Conservation (phyloP, 352 stramenopile species). For the Globisporangium splendens region DNA sequence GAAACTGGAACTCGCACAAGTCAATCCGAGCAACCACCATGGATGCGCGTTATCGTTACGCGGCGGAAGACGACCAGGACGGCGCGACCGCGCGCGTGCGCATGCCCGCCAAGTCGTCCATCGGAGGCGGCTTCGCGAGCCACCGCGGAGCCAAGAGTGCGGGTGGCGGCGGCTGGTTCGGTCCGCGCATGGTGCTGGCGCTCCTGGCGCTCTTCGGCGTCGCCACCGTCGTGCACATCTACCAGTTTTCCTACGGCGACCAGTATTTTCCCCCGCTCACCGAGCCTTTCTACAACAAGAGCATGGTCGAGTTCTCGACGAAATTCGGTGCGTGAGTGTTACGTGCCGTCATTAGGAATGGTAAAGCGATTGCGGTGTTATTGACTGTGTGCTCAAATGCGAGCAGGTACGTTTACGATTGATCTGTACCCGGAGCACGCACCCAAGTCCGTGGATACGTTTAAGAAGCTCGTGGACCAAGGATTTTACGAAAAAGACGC, state of each 20-base stretch:
- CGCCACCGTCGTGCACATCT: conserved; percentile 60
- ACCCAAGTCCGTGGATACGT: conserved; percentile 67
- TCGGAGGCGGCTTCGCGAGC: not conserved
- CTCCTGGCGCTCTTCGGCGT: conserved; percentile 49
- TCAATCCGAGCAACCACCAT: not conserved
- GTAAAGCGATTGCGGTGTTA: too few species aligned
- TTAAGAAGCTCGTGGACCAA: conserved; percentile 57
- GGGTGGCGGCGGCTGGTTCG: conserved; percentile 33
- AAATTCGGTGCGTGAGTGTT: conserved; percentile 46
- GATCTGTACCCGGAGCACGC: conserved; percentile 79
- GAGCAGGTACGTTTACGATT: conserved; percentile 59
- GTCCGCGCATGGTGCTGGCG: conserved; percentile 34
- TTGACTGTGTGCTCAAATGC: too few species aligned
- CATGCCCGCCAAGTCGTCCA: not conserved
- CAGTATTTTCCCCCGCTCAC: conserved; percentile 38
- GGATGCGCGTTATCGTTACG: conserved; percentile 19
- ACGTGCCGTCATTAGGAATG: too few species aligned
- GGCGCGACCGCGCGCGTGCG: not conserved
- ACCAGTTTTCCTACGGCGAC: conserved; percentile 50
- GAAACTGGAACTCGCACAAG: not conserved
- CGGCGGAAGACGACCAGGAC: conserved; percentile 22
- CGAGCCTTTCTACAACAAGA: conserved; percentile 73
- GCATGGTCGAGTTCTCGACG: conserved; percentile 78
- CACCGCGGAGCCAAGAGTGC: not conserved
- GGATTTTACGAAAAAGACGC: conserved; percentile 68